Base-by-base conservation (phyloP, 1,284 basidiomycete species). In the Pisolithus thermaeus region DNA sequence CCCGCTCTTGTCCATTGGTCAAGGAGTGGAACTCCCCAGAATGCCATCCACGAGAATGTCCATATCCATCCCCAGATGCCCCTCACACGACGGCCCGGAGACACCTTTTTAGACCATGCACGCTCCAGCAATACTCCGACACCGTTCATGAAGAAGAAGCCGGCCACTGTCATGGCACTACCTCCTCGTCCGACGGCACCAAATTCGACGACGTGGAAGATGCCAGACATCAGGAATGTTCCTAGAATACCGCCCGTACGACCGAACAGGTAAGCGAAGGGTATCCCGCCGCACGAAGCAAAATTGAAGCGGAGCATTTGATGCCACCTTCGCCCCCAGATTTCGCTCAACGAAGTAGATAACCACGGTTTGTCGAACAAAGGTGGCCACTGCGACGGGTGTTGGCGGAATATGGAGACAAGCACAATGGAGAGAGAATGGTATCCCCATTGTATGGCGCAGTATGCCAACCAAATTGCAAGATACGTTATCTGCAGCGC, bases 111-210 rank as follows among this genome's bases (percentile, higher is more conserved):
- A 56, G 61, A 69, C 70, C 71, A 80, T 4, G 59, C 47, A 11
- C 61, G 64, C 59, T 84, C 81, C 18, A 78, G 43, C 11, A 77
- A 49, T 22, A 76, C 60, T 2, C 78, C 80, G 1, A 77, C 58
- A 3, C 75, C 80, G 61, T 73, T 77, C 54, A 79, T 61, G 36
- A 81, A 43, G 61, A 83, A 84, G 58, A 75, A 81, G 7, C 75
- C 73, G 1, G 65, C 66, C n/a, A 78, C 67, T 12, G 61, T 56
- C 16, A 56, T 51, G 36, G 73, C 71, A 37, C 80, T 77, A 0
- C 70, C 68, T 16, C 78, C 80, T 9, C 66, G 66, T 2, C 76
- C 77, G 71, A 80, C 73, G 1, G 77, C 77, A 75, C 79, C 81
- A 38, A 79, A 57, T 8, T 74, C 78, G 25, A 73, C 55, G 55